Conservation (phyloP, 2,329 filamentous ascomycete species). For the Fusarium paranaense region DNA sequence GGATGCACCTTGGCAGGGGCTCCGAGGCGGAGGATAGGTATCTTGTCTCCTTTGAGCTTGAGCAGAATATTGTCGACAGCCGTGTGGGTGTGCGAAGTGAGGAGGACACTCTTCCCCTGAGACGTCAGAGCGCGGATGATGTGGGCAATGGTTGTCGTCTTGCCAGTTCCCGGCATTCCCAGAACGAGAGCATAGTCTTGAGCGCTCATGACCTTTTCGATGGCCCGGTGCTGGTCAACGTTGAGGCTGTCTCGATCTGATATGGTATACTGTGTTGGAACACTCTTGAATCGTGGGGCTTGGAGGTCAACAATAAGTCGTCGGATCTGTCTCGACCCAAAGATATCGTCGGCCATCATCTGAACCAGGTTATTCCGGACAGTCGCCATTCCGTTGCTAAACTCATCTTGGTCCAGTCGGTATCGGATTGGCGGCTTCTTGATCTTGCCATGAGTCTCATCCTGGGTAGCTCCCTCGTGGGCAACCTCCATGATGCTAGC, state of each 20-base stretch:
- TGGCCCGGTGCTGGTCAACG: slow-evolving; percentile 85
- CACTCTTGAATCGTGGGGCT: slow-evolving; percentile 77
- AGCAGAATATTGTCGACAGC: slow-evolving; percentile 98
- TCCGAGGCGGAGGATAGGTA: slow-evolving; percentile 86
- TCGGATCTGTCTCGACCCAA: slow-evolving; percentile 78
- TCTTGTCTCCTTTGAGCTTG: slow-evolving; percentile 84
- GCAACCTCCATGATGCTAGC: slow-evolving; percentile 90
- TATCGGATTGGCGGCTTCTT: slow-evolving; percentile 73
- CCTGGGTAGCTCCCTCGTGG: slow-evolving; percentile 62
- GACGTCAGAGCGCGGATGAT: slow-evolving; percentile 92
- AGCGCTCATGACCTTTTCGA: slow-evolving; percentile 95
- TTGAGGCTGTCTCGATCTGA: slow-evolving; percentile 78
- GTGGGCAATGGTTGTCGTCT: slow-evolving; percentile 97
- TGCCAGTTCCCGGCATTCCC: slow-evolving; percentile 98
- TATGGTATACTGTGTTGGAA: slow-evolving; percentile 72
- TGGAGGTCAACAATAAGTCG: slow-evolving; percentile 83
- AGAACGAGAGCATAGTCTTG: slow-evolving; percentile 96
- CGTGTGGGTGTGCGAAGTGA: slow-evolving; percentile 97
- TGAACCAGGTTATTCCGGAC: slow-evolving; percentile 94
- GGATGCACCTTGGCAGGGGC: slow-evolving; percentile 87
- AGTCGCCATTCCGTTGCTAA: slow-evolving; percentile 96
- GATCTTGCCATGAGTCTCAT: slow-evolving; percentile 64
- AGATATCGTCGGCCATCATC: slow-evolving; percentile 84
- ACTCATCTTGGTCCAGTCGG: slow-evolving; percentile 96
- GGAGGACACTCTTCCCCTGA: slow-evolving; percentile 89